A percentile compares a stretch with the other conserved stretches of the same genome.
Evolutionary conservation across 768 basidiomycete genomes (phyloP).

Genomic region (Leccinum aurantiacum): DNA sequence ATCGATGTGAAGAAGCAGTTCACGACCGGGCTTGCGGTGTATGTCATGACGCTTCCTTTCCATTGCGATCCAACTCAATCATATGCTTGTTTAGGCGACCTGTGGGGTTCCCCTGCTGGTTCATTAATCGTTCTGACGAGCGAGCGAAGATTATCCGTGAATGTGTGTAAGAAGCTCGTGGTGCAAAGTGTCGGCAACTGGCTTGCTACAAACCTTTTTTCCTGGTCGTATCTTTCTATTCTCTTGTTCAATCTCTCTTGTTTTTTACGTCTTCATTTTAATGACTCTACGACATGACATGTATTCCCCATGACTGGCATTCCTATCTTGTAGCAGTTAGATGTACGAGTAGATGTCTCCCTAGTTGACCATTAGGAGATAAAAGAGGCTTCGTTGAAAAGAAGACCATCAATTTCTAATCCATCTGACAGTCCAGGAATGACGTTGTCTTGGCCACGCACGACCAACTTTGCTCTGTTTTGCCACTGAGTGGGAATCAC

Average conservation of each 20-base stretch:
- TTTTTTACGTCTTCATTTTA: background rate
- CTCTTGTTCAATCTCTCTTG: background rate
- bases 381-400: conserved; percentile 92
- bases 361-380: conserved; percentile 51
- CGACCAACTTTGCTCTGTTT: conserved; percentile 51
- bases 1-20: conserved; percentile 23
- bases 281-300: conserved; percentile 1
- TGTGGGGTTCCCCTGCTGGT: conserved; percentile 23
- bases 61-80: background rate
- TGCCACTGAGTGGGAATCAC: conserved; percentile 44
- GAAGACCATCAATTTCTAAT: conserved; percentile 55
- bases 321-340: conserved; percentile 10
- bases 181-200: background rate
- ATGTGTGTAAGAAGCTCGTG: background rate
- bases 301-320: background rate
- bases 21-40: conserved; percentile 25
- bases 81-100: conserved; percentile 13
- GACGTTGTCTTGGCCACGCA: conserved; percentile 44
- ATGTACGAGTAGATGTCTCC: conserved; percentile 10
- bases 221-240: background rate
- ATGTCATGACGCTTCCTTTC: background rate
- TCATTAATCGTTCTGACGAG: conserved; percentile 19
- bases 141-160: conserved; percentile 6
- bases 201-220: background rate
- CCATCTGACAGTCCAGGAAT: conserved; percentile 42